Base-by-base conservation (phyloP, 257 asterid genomes). In the Ligustrum vulgare region DNA sequence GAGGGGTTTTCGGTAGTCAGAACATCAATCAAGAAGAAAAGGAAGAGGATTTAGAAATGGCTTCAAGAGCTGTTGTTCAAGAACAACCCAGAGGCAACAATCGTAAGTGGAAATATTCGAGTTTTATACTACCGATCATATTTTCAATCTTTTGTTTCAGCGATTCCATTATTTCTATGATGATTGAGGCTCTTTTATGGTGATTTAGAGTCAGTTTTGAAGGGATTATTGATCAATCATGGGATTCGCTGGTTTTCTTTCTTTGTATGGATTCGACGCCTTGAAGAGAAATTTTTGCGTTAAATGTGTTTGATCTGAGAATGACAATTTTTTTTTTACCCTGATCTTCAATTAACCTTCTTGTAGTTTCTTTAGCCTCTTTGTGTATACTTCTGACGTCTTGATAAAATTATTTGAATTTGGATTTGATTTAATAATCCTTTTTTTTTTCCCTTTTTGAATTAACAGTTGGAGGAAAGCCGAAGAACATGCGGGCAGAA, bases 1-100 rank as follows among this genome's bases (percentile, higher is more conserved):
- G 88, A 69, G 95, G 91, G 31, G 97, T 89, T 69, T 89, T 91
- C 36, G 86, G 93, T 34, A 67, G 72, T 16, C 67, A 69, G 22
- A 71, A 36, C 20, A 62, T 68, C 56, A 33, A 70, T 32, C 56
- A 71, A 41, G 78, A 81, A 75, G 81, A 79, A 47, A 81, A 71
- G 22, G 84, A 80, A 69, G 80, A 80, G n/a, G 84, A 79, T 75
- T 66, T 66, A 32, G 85, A 77, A 16, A 91, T 91, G 97, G 91
- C 82, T 73, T 80, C 93, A 10, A 81, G 70, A 76, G 86, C 82
- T 74, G 76, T 72, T 72, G 82, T 68, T 76, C 82, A 67, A n/a
- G 88, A 87, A 9, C 85, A 87, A 76, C 84, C 78, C 64, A 85
- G 82, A 87, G 91, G 96, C 82, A 74, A 13, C 13, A 58, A 58